These are phyloP conservation scores for Geosiphon pyriformis DNA, from an alignment of 192 early-diverging fungal species.

Conservation along the genomic window DNA sequence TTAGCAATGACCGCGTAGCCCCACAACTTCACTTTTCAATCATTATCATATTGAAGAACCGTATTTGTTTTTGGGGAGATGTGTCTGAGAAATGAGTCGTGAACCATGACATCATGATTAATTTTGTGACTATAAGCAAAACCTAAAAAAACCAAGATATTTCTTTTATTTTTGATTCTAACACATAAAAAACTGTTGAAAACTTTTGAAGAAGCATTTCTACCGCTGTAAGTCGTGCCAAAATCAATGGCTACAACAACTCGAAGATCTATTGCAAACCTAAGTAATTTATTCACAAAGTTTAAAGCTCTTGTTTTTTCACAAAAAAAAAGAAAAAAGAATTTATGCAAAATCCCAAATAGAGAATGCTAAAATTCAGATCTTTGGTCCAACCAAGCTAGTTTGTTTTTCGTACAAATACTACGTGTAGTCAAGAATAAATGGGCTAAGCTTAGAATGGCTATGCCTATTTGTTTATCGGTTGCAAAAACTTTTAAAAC, in stretches of 20 bases:
- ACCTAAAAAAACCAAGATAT: not conserved
- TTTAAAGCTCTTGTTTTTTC: too few relatives aligned
- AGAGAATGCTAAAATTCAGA: too few relatives aligned
- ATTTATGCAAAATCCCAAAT: too few relatives aligned
- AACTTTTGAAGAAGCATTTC: not conserved
- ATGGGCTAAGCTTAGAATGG: too few relatives aligned
- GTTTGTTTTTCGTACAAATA: too few relatives aligned
- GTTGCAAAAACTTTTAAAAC: too few relatives aligned
- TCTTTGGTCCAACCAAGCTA: too few relatives aligned
- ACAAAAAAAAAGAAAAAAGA: too few relatives aligned
- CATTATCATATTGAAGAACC: constrained; percentile 1
- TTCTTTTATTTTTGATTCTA: not conserved
- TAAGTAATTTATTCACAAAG: too few relatives aligned
- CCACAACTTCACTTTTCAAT: not conserved
- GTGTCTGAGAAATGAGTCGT: not conserved
- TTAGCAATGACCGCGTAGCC: not conserved
- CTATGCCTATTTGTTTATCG: too few relatives aligned
- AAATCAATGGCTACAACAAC: not conserved
- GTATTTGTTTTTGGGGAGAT: not conserved
- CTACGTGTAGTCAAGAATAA: too few relatives aligned
- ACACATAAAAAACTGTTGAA: not conserved
- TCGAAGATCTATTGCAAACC: not conserved
- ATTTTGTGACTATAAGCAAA: not conserved
- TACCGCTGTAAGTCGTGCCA: not conserved
- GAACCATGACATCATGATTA: not conserved